These are phyloP conservation scores for Aspergillus felis DNA, from an alignment of 2,329 filamentous ascomycete species.

Conservation along the genomic window DNA sequence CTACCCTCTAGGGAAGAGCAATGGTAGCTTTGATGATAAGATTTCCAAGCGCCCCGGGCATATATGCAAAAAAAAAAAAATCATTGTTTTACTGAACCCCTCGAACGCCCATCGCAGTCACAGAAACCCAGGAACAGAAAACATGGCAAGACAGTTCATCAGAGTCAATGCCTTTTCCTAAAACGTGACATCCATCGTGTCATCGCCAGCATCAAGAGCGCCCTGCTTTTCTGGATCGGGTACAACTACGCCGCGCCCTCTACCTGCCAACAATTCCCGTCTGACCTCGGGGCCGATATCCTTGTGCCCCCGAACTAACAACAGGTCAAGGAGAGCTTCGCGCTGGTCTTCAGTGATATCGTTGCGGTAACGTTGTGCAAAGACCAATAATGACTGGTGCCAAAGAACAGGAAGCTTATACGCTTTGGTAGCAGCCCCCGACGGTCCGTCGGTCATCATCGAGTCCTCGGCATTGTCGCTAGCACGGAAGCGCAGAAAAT, in stretches of 20 bases:
- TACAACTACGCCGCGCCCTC: slow-evolving; percentile 70
- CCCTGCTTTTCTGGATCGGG: slow-evolving; percentile 51
- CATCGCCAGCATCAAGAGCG: slow-evolving; percentile 67
- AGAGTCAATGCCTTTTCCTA: slow-evolving; percentile 15
- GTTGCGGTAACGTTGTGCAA: slow-evolving; percentile 90
- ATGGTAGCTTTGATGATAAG: background rate
- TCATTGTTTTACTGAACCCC: background rate
- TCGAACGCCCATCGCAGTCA: background rate
- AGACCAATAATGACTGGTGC: slow-evolving; percentile 90
- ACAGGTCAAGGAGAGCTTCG: slow-evolving; percentile 81
- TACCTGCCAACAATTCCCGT: slow-evolving; percentile 79
- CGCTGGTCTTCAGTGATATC: slow-evolving; percentile 95
- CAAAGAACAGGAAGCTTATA: slow-evolving; percentile 82
- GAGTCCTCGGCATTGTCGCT: slow-evolving; percentile 56
- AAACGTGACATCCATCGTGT: slow-evolving; percentile 76
- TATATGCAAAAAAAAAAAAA: background rate
- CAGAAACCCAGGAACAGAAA: background rate
- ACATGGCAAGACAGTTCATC: slow-evolving; percentile 7
- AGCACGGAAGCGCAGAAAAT: slow-evolving; percentile 85
- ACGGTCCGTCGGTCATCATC: slow-evolving; percentile 40
- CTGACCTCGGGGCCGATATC: slow-evolving; percentile 88
- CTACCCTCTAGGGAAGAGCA: background rate
- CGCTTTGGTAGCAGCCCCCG: slow-evolving; percentile 49
- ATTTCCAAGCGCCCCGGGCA: background rate
- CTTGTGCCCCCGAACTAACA: slow-evolving; percentile 79